Evolutionary conservation across 371 early-diverging fungal species (phyloP).

Genomic region (Haplosporangium sp.): DNA sequence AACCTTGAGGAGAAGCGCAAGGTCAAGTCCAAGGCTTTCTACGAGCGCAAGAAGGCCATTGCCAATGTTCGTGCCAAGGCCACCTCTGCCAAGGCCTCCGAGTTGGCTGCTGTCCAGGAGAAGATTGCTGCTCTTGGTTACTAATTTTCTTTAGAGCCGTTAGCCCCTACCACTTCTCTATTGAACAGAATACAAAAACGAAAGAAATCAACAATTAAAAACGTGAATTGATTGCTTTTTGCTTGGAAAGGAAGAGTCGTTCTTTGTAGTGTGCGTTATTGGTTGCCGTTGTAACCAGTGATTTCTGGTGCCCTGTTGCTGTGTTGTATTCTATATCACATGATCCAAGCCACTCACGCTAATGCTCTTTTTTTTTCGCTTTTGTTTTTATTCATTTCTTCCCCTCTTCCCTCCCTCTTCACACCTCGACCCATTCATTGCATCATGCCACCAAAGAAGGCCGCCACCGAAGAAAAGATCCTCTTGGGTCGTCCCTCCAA

Average conservation of each 20-base stretch:
- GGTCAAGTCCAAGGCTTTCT: constrained; percentile 92
- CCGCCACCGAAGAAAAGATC: constrained; percentile 83
- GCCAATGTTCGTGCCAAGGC: constrained; percentile 70
- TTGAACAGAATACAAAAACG: constrained; percentile 21
- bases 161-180: constrained; percentile 14
- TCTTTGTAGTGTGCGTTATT: neutral
- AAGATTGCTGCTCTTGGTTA: constrained; percentile 70
- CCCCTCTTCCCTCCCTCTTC: constrained; percentile 7
- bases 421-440: no score
- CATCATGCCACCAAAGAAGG: constrained; percentile 84
- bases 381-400: constrained; percentile 14
- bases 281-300: neutral
- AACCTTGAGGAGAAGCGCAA: constrained; percentile 98
- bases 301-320: neutral
- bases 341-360: constrained; percentile 18
- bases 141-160: constrained; percentile 56
- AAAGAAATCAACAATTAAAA: constrained; percentile 34
- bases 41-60: constrained; percentile 91
- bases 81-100: constrained; percentile 63
- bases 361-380: neutral
- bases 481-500: constrained; percentile 92
- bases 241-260: constrained; percentile 16
- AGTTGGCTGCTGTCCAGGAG: constrained; percentile 66
- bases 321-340: constrained; percentile 1
- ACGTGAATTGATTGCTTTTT: constrained; percentile 28